phyloP scores from a whole-genome alignment of 1,139 yeast genomes.

The Hansenula lynferdii region DNA sequence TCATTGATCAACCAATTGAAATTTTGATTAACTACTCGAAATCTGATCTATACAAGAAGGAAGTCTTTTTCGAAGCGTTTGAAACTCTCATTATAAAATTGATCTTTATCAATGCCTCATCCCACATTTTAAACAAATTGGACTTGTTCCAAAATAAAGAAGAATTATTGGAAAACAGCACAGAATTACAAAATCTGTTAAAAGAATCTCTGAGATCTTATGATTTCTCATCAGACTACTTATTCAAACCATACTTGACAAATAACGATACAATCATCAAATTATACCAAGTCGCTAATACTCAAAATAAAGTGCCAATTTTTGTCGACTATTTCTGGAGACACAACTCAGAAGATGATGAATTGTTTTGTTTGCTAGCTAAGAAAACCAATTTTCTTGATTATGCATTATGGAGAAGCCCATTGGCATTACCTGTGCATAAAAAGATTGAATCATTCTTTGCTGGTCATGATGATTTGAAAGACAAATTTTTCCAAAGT shows the following conservation, averaged over 20 bases:
- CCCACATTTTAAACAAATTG: conserved; percentile 16
- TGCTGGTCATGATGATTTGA: conserved; percentile 11
- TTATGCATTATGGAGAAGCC: conserved; percentile 15
- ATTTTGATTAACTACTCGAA: conserved; percentile 26
- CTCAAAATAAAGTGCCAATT: conserved; percentile 10
- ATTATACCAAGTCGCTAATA: conserved; percentile 25
- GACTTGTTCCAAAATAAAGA: conserved; percentile 16
- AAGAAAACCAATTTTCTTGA: conserved; percentile 20
- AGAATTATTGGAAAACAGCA: conserved; percentile 19
- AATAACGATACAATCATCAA: conserved; percentile 27
- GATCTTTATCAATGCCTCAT: conserved; percentile 14
- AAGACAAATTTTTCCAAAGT: conserved; percentile 13
- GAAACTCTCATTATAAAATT: conserved; percentile 24
- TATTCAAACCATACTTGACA: conserved; percentile 27
- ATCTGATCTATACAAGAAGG: conserved; percentile 18
- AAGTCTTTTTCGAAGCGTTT: conserved; percentile 23
- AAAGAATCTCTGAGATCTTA: conserved; percentile 24
- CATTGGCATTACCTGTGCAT: conserved; percentile 14
- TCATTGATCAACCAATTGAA: conserved; percentile 23
- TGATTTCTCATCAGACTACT: conserved; percentile 21
- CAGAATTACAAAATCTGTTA: conserved; percentile 26
- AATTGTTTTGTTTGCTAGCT: conserved; percentile 17
- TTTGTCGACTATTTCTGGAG: conserved; percentile 25
- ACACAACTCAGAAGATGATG: conserved; percentile 20
- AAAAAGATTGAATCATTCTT: conserved; percentile 7